Evolutionary conservation across 345 rosid genomes (phyloP).

Genomic region (Populus nigra): DNA sequence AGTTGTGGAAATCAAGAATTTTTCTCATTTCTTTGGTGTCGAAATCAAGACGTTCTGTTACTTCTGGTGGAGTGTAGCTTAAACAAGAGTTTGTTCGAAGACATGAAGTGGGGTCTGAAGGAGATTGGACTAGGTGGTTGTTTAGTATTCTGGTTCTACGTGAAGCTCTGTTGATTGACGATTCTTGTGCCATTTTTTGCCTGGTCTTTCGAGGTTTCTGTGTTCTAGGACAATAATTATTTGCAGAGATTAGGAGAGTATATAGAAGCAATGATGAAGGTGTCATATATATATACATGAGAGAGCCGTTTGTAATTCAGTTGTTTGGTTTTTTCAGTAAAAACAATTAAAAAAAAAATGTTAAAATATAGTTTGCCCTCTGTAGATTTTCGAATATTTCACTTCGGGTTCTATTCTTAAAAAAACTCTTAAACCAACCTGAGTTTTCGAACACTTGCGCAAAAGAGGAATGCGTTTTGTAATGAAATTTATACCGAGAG

Average conservation of each 20-base stretch:
- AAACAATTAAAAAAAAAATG: too few relatives aligned
- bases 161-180: slow-evolving; percentile 39
- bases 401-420: background rate
- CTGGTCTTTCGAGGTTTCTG: background rate
- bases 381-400: background rate
- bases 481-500: background rate
- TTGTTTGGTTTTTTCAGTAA: background rate
- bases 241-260: background rate
- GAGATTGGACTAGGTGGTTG: slow-evolving; percentile 51
- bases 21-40: slow-evolving; percentile 64
- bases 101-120: slow-evolving; percentile 7
- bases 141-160: slow-evolving; percentile 50
- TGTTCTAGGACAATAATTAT: background rate
- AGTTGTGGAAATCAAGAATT: slow-evolving; percentile 63
- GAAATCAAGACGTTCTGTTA: slow-evolving; percentile 46
- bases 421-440: rapidly evolving
- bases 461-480: background rate
- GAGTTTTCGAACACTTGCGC: background rate
- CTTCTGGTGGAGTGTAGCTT: slow-evolving; percentile 66
- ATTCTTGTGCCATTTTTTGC: slow-evolving; percentile 1
- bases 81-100: slow-evolving; percentile 45
- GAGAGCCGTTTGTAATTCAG: background rate
- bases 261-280: background rate
- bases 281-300: too few relatives aligned
- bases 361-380: background rate